phyloP scores from a whole-genome alignment of 2,329 filamentous ascomycete species.

The Ceratocystis diversiconidia region DNA sequence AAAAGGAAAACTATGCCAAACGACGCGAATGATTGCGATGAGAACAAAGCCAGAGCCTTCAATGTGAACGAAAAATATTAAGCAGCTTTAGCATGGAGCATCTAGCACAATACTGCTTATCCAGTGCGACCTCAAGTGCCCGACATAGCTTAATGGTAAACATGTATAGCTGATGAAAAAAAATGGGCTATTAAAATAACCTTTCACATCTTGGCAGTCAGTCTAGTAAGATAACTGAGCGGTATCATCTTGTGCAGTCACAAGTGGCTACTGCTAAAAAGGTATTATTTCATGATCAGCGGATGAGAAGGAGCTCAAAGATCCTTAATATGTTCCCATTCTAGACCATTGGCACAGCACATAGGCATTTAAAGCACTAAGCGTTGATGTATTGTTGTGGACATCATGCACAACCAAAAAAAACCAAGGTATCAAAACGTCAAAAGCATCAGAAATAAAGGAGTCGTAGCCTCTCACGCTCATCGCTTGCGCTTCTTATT shows the following conservation, averaged over 20 bases:
- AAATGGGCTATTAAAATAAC: neutral
- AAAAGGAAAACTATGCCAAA: neutral
- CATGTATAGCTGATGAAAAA: neutral
- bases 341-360: neutral
- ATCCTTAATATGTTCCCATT: neutral
- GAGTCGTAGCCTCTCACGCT: neutral
- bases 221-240: neutral
- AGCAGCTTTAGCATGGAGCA: neutral
- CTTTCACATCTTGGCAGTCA: neutral
- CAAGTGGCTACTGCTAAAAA: neutral
- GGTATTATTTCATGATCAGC: neutral
- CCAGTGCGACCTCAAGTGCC: neutral
- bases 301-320: neutral
- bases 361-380: neutral
- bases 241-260: neutral
- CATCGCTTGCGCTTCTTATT: constrained; percentile 50
- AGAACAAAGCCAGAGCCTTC: neutral
- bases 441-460: neutral
- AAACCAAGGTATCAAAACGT: constrained; percentile 10
- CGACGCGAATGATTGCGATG: neutral
- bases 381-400: neutral
- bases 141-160: neutral
- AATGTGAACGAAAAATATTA: neutral
- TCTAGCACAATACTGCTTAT: neutral
- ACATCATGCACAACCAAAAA: neutral